phyloP scores from a whole-genome alignment of 1,284 basidiomycete species.

The Cyathus olla region DNA sequence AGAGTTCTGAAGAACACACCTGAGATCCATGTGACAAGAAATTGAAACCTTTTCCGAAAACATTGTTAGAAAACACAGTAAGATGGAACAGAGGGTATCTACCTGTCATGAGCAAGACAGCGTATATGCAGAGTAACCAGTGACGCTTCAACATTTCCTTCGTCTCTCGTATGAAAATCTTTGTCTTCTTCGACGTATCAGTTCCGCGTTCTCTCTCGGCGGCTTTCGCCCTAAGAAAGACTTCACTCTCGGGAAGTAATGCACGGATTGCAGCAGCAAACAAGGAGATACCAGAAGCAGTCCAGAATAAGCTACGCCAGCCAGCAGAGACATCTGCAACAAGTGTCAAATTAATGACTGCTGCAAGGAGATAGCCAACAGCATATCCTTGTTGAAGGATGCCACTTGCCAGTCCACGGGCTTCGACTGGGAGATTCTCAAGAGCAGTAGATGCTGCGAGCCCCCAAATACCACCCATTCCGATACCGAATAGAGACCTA shows the following conservation, averaged over 20 bases:
- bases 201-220: constrained; percentile 54
- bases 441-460: constrained; percentile 81
- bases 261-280: constrained; percentile 82
- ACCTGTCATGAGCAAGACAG: constrained; percentile 84
- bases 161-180: constrained; percentile 80
- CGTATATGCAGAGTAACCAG: constrained; percentile 91
- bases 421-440: constrained; percentile 90
- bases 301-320: constrained; percentile 80
- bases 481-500: constrained; percentile 85
- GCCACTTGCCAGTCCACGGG: constrained; percentile 89
- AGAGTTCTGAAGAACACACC: constrained; percentile 31
- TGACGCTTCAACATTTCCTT: constrained; percentile 84
- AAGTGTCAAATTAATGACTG: constrained; percentile 83
- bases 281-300: constrained; percentile 77
- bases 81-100: background rate
- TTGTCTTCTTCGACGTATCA: constrained; percentile 66
- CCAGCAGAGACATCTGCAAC: constrained; percentile 62
- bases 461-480: constrained; percentile 92
- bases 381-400: constrained; percentile 89
- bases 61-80: background rate
- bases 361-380: constrained; percentile 69
- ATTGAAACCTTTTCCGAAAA: constrained; percentile 76
- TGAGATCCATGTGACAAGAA: constrained; percentile 93
- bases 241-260: constrained; percentile 83
- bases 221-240: constrained; percentile 77